Conservation (phyloP, 2,329 filamentous ascomycete species). For the Ceratocystis albifundus region DNA sequence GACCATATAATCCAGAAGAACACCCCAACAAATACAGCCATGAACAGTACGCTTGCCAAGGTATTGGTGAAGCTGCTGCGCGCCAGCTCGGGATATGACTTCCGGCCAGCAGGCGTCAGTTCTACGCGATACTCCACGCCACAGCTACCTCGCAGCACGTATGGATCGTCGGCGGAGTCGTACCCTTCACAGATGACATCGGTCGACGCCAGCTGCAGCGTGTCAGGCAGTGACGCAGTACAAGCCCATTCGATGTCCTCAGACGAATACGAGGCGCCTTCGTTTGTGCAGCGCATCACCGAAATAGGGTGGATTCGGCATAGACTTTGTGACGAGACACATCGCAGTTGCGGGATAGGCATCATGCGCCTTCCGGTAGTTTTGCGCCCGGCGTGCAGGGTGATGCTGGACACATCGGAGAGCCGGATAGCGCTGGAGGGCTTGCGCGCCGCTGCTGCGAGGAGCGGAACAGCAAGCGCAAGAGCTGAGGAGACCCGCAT, state of each 20-base stretch:
- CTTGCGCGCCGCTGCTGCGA: neutral
- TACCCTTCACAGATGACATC: conserved; percentile 94
- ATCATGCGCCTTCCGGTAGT: conserved; percentile 67
- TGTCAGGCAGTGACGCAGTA: conserved; percentile 47
- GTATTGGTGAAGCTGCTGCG: conserved; percentile 26
- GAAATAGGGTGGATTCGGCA: conserved; percentile 51
- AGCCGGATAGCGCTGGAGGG: conserved; percentile 42
- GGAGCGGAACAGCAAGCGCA: neutral
- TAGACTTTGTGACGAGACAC: conserved; percentile 53
- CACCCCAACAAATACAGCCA: conserved; percentile 49
- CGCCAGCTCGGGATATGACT: conserved; percentile 50
- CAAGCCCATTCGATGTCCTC: conserved; percentile 91
- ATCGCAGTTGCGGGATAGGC: conserved; percentile 67
- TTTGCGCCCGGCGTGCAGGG: conserved; percentile 52
- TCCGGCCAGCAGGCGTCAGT: conserved; percentile 65
- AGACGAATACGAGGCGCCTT: conserved; percentile 63
- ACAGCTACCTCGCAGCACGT: conserved; percentile 83
- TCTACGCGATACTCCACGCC: conserved; percentile 78
- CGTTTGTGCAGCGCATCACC: conserved; percentile 82
- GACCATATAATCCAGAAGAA: conserved; percentile 51
- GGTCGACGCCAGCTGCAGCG: conserved; percentile 64
- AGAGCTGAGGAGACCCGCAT: conserved; percentile 4
- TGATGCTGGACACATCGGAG: conserved; percentile 60
- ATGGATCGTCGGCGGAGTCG: conserved; percentile 60
- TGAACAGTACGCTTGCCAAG: conserved; percentile 43